These are phyloP conservation scores for Aaosphaeria arxii DNA, from an alignment of 2,329 filamentous ascomycete species.

Conservation along the genomic window DNA sequence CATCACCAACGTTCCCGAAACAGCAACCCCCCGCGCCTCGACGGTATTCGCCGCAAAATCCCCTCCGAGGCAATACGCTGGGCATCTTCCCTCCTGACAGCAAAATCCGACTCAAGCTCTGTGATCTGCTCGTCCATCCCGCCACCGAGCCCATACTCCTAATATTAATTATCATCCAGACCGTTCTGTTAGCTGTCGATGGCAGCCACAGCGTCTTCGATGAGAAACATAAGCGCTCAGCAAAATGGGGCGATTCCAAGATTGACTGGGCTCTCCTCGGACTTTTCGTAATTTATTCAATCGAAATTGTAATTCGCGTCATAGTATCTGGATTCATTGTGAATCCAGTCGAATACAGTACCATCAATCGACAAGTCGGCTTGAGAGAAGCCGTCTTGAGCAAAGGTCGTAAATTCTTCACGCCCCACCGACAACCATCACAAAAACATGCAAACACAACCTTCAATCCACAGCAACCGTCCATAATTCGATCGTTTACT, in stretches of 20 bases:
- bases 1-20: slow-evolving; percentile 23
- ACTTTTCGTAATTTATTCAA: slow-evolving; percentile 85
- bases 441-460: slow-evolving; percentile 49
- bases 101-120: slow-evolving; percentile 68
- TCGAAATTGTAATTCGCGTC: slow-evolving; percentile 78
- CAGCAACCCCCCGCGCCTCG: slow-evolving; percentile 40
- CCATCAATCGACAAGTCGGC: slow-evolving; percentile 75
- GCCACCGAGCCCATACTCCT: slow-evolving; percentile 84
- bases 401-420: slow-evolving; percentile 76
- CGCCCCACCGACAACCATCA: slow-evolving; percentile 73
- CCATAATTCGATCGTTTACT: slow-evolving; percentile 75
- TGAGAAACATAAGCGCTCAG: slow-evolving; percentile 53
- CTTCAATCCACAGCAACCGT: slow-evolving; percentile 52
- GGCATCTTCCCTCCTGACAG: slow-evolving; percentile 82
- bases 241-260: slow-evolving; percentile 62
- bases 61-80: slow-evolving; percentile 79
- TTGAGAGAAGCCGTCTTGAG: slow-evolving; percentile 70
- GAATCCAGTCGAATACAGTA: slow-evolving; percentile 90
- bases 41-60: slow-evolving; percentile 52
- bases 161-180: slow-evolving; percentile 82
- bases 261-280: slow-evolving; percentile 79
- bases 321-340: slow-evolving; percentile 92
- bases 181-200: slow-evolving; percentile 83
- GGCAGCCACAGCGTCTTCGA: slow-evolving; percentile 65
- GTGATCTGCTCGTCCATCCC: slow-evolving; percentile 81